These are phyloP conservation scores for Aspergillus sp. DNA, from an alignment of 2,329 filamentous ascomycete genomes.

Conservation along the genomic window DNA sequence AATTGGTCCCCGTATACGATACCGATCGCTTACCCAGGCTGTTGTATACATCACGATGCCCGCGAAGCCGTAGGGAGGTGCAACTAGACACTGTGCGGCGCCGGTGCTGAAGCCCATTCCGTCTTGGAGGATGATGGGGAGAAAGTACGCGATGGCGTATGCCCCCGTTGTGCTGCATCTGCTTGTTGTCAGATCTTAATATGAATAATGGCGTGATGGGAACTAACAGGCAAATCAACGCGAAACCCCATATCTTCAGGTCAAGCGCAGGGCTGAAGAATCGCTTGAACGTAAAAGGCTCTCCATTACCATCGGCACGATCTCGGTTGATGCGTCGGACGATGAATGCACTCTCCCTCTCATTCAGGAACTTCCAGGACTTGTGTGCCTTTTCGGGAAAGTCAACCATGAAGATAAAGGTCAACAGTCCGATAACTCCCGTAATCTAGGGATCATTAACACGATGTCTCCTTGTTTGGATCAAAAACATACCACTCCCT, in stretches of 20 bases:
- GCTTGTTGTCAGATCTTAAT: not conserved
- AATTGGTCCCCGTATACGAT: constrained; percentile 65
- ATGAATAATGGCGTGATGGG: not conserved
- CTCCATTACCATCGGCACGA: constrained; percentile 52
- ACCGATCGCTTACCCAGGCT: constrained; percentile 68
- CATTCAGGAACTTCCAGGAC: constrained; percentile 36
- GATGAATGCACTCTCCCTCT: constrained; percentile 51
- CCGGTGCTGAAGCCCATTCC: constrained; percentile 66
- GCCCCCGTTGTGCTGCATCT: constrained; percentile 65
- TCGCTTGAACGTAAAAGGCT: constrained; percentile 50
- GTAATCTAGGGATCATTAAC: constrained; percentile 26
- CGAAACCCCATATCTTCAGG: constrained; percentile 58
- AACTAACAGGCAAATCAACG: constrained; percentile 56
- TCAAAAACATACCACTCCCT: constrained; percentile 43
- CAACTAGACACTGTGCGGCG: constrained; percentile 68
- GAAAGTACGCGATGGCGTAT: constrained; percentile 76
- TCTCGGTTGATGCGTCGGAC: constrained; percentile 56
- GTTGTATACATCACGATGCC: constrained; percentile 62
- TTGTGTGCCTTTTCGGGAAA: constrained; percentile 39
- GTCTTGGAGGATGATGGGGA: constrained; percentile 69
- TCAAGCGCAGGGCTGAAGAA: constrained; percentile 53
- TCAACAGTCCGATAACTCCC: constrained; percentile 29
- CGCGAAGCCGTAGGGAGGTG: constrained; percentile 68
- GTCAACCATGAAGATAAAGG: constrained; percentile 40
- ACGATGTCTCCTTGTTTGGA: not conserved